Evolutionary conservation across 2,329 filamentous ascomycete species (phyloP), one percentile per base, ranked within the genome.

Genomic region (Xylaria sp.): DNA sequence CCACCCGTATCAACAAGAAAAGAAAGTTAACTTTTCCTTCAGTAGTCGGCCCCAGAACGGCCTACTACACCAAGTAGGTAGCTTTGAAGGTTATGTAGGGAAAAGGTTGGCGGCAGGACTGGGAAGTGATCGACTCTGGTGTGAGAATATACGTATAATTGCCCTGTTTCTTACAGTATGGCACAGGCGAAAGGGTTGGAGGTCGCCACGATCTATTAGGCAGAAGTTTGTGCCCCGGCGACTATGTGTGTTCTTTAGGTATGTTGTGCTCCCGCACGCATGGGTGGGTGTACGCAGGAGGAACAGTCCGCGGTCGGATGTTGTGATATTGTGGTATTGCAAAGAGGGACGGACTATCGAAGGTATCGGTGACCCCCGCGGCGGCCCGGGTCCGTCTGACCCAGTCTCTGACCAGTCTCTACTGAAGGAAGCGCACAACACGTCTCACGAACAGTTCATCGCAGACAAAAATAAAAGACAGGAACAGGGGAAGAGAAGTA

Each of bases 361-460:
- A 46, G 40, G 54, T 37, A 35, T 69, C 67, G 64, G 68, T 63
- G 63, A 68, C 65, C 63, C 57, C 67, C 64, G 67, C 67, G 52
- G 19, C 28, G 47, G n/a, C 23, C 42, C 43, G 59, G 65, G 60
- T 57, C 60, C 59, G 54, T 68, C 59, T 68, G 4, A 9, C 4
- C 5, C 28, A 31, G 67, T 65, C 57, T 65, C 12, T 31, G 28
- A 31, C 5, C 28, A 31, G 67, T 65, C 57, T 65, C 12, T 66
- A 63, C 65, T 66, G 49, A 45, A 21, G 42, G 52, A n/a, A 35
- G 38, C 42, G 62, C 47, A 65, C 64, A 37, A 51, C 42, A 53
- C 62, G 54, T 61, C 63, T 67, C 60, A 57, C 57, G 56, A 56
- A 63, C 38, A 46, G 51, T 51, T 31, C 45, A 31, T 40, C 38